Percentiles rank a stretch among this genome's conserved stretches.
Evolutionary conservation across 1,139 yeast genomes (phyloP).

Genomic region (Yamadazyma taylorii): DNA sequence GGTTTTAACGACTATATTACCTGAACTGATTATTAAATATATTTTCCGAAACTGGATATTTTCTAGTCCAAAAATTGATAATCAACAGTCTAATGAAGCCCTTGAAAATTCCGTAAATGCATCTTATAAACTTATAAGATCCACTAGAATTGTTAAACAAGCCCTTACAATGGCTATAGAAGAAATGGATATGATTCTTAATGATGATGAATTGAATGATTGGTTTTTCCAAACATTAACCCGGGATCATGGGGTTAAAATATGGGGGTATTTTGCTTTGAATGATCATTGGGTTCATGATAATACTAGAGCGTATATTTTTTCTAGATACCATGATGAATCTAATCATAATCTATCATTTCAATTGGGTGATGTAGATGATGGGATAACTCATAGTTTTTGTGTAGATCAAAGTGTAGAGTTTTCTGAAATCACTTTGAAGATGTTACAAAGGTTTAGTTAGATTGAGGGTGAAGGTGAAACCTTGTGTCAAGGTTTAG

Average conservation of each 20-base stretch:
- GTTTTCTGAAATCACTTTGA: constrained; percentile 46
- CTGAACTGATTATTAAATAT: constrained; percentile 19
- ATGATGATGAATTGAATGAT: constrained; percentile 43
- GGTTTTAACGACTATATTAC: constrained; percentile 22
- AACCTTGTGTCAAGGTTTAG: too few relatives aligned
- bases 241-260: constrained; percentile 17
- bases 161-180: constrained; percentile 56
- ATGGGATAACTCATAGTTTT: constrained; percentile 53
- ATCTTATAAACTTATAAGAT: constrained; percentile 40
- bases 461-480: too few relatives aligned
- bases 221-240: constrained; percentile 46
- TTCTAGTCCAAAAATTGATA: constrained; percentile 21
- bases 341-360: constrained; percentile 30
- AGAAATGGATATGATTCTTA: constrained; percentile 51
- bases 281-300: constrained; percentile 64
- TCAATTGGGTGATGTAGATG: constrained; percentile 24
- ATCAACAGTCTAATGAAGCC: constrained; percentile 21
- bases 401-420: constrained; percentile 55
- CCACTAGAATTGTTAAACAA: constrained; percentile 47
- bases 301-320: constrained; percentile 42
- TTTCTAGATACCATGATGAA: constrained; percentile 33
- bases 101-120: constrained; percentile 44
- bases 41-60: constrained; percentile 25
- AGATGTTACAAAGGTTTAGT: constrained; percentile 1
- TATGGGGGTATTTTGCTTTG: constrained; percentile 59